Evolutionary conservation across 441 rosid species (phyloP), one percentile per base, ranked within the genome.

Genomic region (Monsonia emarginata): DNA sequence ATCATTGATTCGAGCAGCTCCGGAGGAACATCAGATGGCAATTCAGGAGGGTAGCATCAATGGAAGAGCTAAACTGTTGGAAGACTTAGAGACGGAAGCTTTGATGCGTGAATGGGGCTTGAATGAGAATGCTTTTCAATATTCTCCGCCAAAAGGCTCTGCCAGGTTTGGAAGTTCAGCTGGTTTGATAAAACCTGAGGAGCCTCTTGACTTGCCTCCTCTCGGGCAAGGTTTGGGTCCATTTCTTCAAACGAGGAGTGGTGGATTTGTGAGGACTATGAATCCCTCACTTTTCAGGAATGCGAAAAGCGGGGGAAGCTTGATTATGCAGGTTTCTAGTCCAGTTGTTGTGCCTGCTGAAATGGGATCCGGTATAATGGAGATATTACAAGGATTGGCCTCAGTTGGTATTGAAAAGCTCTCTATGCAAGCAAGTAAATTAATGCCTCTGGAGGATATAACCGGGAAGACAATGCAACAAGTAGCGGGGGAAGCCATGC

Each of bases 281-380:
- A 87, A 71, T 71, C 87, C 96, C 38, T 74, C 81, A 30, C 77
- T 88, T 62, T 93, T 90, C 75, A 75, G 58, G 44, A 84, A 77
- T 34, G 80, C 86, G 1, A 87, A 90, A 81, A 77, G 74, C 24
- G 81, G 85, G 27, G 95, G 97, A 67, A 84, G 73, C 80, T 80
- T 93, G 85, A 74, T 93, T 78, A 93, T 93, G 96, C 98, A 93
- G 78, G 96, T 84, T 74, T 93, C 98, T 54, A 85, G 79, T 74
- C 97, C 98, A 2, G 92, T 90, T 67, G 98, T 93, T 66, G 91
- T 93, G 62, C 98, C 98, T 18, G 96, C 97, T 24, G 97, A 87
- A 79, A 90, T 93, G 98, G 98, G 98, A 60, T 84, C 88, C 67
- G 85, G 83, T 69, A 78, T 88, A 68, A 81, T 80, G 81, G 96